Base-by-base conservation (phyloP, 2,329 filamentous ascomycete species). In the Escovopsis sp. region DNA sequence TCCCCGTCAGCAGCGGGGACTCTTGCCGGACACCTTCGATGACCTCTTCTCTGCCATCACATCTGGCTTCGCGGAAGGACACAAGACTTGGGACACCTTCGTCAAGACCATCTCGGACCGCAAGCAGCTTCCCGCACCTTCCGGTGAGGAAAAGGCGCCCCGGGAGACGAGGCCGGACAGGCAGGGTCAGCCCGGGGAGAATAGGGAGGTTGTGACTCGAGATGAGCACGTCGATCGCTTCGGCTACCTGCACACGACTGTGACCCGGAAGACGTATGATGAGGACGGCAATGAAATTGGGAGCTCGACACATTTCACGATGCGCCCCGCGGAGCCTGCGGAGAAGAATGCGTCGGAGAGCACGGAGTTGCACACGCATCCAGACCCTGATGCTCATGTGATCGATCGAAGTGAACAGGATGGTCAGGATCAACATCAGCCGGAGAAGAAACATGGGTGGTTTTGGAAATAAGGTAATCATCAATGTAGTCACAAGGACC, bases 201-300 rank as follows among this genome's bases (percentile, higher is more conserved):
- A 51, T 33, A 59, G 60, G 41, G 57, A 60, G 26, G 54, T 63
- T 26, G 55, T 57, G 43, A 60, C 57, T 2, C 63, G 57, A 26
- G 58, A 66, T 4, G 64, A 70, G 46, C 60, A 64, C 40, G 58
- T 66, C 4, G 67, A 71, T 49, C 49, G 53, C 7, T 60, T 59
- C 40, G 68, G 67, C 30, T 64, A 67, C 47, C 49, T 60, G 11
- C 66, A 68, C 44, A 59, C 57, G 41, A 67, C 62, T 48, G 59
- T 59, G 8, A 63, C 61, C 6, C 57, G 62, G 26, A 63, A 58
- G 45, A 63, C 54, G 7, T 51, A 66, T 8, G 63, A 70, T 34
- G 55, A 56, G 18, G 51, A 67, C 7, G 68, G 67, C 37, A 57
- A 59, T 11, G 60, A 67, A 43, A 53, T 69, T 12, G 57, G 61